Base-by-base conservation (phyloP, 2,329 filamentous ascomycete genomes). In the Talaromyces rugulosus region DNA sequence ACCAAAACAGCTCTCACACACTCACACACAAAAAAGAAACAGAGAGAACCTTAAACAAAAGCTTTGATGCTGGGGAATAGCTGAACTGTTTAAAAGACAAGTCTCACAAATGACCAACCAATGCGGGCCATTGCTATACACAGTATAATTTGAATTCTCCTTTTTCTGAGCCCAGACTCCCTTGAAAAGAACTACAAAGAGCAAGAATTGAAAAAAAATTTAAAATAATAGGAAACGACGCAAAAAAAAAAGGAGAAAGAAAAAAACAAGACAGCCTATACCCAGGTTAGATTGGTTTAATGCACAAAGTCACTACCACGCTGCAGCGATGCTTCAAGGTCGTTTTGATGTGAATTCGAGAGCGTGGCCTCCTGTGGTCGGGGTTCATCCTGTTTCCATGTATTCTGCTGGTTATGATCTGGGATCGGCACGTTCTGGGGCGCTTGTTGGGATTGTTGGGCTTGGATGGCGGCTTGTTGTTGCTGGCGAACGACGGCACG, bases 351-450 rank as follows among this genome's bases (percentile, higher is more conserved):
- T 60, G 72, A 72, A 70, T 76, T 71, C 70, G 77, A 72, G 31
- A 78, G 75, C 53, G 69, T 66, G 52, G 77, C 75, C 71, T 86
- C 84, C 72, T 88, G 85, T 54, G 86, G 86, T 66, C 85, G 78
- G 12, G 86, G 86, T 64, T 88, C 83, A 69, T 88, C 85, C 64
- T 85, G 82, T 62, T 80, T 80, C 69, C 82, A 80, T 60, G 68
- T 70, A 31, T 83, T 80, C 65, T 84, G 80, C 65, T 84, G 80
- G 68, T 85, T 83, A 68, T 85, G 80, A 50, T 87, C 82, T 11
- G 86, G 86, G 65, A 89, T 88, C 4, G 86, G 86, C 40, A 88
- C 83, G 63, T 84, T 83, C 62, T 77, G 75, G 65, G 68, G 66
- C 60, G 66, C 76, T 68, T 80, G 77, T 65, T 80, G 76, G 59